These are phyloP conservation scores for Penicillium dipodomyicola DNA, from an alignment of 495 filamentous ascomycete genomes.

Conservation along the genomic window DNA sequence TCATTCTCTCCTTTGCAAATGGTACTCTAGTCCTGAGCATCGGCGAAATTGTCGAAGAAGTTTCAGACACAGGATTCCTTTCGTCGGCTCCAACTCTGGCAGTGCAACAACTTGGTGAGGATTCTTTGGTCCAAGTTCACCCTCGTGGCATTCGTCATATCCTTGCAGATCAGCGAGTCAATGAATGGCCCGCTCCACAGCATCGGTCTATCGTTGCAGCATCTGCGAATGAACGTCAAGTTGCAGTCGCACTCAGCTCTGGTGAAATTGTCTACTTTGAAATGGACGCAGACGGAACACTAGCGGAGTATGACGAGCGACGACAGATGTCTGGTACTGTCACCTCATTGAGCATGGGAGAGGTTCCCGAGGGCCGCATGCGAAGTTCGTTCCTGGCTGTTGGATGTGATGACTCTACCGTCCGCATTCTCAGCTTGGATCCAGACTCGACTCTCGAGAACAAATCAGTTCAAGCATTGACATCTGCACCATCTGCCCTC, in stretches of 20 bases:
- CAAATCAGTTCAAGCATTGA: constrained; percentile 89
- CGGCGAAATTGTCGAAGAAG: constrained; percentile 94
- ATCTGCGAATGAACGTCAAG: constrained; percentile 88
- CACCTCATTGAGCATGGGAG: constrained; percentile 87
- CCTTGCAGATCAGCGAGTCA: constrained; percentile 71
- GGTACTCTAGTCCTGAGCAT: constrained; percentile 86
- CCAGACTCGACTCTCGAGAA: constrained; percentile 86
- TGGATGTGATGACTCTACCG: constrained; percentile 93
- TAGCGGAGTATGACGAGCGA: constrained; percentile 94
- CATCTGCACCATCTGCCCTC: constrained; percentile 81
- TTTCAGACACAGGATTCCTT: constrained; percentile 87
- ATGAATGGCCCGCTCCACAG: constrained; percentile 91
- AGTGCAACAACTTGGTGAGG: constrained; percentile 90
- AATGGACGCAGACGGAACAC: constrained; percentile 83
- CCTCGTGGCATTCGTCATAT: constrained; percentile 93
- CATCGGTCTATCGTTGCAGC: constrained; percentile 96
- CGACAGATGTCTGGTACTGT: constrained; percentile 95
- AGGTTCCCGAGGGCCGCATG: constrained; percentile 83
- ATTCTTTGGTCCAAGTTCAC: constrained; percentile 91
- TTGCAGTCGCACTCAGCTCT: constrained; percentile 88
- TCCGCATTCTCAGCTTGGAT: constrained; percentile 86
- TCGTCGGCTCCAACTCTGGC: constrained; percentile 83
- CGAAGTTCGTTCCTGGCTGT: constrained; percentile 90
- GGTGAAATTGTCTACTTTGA: constrained; percentile 98
- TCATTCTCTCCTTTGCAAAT: constrained; percentile 66